Conservation (phyloP, 768 basidiomycete genomes). For the Clitopilus hobsonii region DNA sequence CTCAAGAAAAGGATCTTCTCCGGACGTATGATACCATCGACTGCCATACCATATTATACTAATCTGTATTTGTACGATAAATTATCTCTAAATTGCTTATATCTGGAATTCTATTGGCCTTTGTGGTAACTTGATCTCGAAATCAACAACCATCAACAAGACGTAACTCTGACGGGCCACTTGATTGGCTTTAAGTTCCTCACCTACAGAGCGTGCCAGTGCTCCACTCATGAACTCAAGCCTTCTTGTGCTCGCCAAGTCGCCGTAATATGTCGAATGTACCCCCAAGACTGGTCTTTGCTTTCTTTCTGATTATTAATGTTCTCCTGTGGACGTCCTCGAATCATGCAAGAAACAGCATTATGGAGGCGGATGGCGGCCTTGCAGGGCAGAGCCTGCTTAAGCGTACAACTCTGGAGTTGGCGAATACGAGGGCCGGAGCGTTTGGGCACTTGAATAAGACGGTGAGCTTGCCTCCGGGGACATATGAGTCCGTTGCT, state of each 20-base stretch:
- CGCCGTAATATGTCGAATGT: constrained; percentile 42
- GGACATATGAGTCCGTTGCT: not conserved
- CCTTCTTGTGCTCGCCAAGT: constrained; percentile 8
- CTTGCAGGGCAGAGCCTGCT: constrained; percentile 31
- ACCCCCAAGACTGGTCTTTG: constrained; percentile 45
- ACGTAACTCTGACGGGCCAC: too few species aligned
- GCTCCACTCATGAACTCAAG: constrained; percentile 10
- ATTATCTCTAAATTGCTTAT: not conserved
- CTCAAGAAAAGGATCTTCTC: constrained; percentile 4
- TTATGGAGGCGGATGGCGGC: constrained; percentile 5
- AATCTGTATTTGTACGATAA: not conserved
- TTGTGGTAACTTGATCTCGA: not conserved
- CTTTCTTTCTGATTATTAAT: constrained; percentile 48
- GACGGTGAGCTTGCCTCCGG: constrained; percentile 20
- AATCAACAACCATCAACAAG: not conserved
- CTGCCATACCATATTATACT: not conserved
- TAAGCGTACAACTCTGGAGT: constrained; percentile 36
- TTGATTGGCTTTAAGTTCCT: not conserved
- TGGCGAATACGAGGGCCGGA: constrained; percentile 21
- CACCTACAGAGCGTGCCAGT: not conserved
- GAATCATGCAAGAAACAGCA: not conserved
- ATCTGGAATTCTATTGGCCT: not conserved
- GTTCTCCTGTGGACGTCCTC: constrained; percentile 49
- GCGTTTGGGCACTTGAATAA: constrained; percentile 13
- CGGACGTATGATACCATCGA: constrained; percentile 2